Conservation (phyloP, 2,329 filamentous ascomycete species). For the Cryphonectria parasitica region DNA sequence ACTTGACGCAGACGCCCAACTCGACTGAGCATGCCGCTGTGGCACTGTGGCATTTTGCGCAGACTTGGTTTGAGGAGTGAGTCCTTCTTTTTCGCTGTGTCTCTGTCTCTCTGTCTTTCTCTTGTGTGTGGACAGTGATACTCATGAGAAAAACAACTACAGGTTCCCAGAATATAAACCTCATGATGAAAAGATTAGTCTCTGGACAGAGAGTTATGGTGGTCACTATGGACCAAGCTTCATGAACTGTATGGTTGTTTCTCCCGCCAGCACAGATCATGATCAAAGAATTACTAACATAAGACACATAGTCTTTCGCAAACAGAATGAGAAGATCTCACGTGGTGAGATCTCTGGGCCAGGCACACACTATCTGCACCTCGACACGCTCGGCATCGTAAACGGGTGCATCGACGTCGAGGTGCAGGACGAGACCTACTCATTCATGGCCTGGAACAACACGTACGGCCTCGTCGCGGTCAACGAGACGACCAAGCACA, state of each 20-base stretch:
- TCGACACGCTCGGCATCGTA: conserved; percentile 28
- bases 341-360: conserved; percentile 24
- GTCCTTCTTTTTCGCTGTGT: conserved; percentile 1
- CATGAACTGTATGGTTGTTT: conserved; percentile 30
- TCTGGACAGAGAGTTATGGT: conserved; percentile 35
- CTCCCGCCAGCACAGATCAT: conserved; percentile 27
- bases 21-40: conserved; percentile 54
- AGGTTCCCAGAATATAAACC: conserved; percentile 54
- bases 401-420: conserved; percentile 26
- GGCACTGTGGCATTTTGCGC: conserved; percentile 59
- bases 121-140: background rate
- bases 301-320: conserved; percentile 35
- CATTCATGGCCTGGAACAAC: conserved; percentile 28
- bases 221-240: conserved; percentile 48
- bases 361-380: conserved; percentile 28
- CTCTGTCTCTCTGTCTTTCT: background rate
- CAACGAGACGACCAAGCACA: conserved; percentile 51
- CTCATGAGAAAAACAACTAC: background rate
- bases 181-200: conserved; percentile 43
- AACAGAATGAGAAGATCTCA: conserved; percentile 27
- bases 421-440: conserved; percentile 20
- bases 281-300: background rate
- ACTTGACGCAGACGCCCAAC: conserved; percentile 47
- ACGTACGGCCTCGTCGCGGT: conserved; percentile 60
- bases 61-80: conserved; percentile 57